Conservation (phyloP, 2,329 filamentous ascomycete species). For the Alternaria triticina region DNA sequence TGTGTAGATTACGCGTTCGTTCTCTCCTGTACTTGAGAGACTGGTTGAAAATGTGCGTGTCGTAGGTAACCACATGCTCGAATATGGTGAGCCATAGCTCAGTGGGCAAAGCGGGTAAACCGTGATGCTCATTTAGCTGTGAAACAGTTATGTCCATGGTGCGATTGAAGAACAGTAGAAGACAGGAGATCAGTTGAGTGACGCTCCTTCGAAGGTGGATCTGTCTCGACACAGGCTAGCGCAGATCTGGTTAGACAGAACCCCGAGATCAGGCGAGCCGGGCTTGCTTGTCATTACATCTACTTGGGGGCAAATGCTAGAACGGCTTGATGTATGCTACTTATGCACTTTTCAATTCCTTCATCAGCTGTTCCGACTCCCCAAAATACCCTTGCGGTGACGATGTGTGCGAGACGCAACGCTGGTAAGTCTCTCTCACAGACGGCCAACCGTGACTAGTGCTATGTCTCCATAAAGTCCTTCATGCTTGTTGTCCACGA, state of each 20-base stretch:
- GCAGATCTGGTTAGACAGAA: neutral
- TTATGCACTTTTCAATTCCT: neutral
- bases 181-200: neutral
- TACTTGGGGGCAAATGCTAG: neutral
- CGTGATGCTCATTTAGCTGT: neutral
- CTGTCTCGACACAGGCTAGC: neutral
- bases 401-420: neutral
- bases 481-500: neutral
- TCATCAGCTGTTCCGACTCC: neutral
- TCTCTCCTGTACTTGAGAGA: neutral
- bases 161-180: neutral
- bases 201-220: neutral
- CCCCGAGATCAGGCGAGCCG: neutral
- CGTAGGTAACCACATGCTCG: neutral
- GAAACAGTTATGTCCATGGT: neutral
- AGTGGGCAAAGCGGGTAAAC: neutral
- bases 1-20: neutral
- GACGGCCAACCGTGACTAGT: neutral
- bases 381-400: neutral
- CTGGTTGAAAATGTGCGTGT: slow-evolving; percentile 6
- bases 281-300: neutral
- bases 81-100: slow-evolving; percentile 7
- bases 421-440: neutral
- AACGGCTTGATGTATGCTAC: neutral
- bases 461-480: neutral